Conservation (phyloP, 805 yeast species). For the Yarrowia bubula region DNA sequence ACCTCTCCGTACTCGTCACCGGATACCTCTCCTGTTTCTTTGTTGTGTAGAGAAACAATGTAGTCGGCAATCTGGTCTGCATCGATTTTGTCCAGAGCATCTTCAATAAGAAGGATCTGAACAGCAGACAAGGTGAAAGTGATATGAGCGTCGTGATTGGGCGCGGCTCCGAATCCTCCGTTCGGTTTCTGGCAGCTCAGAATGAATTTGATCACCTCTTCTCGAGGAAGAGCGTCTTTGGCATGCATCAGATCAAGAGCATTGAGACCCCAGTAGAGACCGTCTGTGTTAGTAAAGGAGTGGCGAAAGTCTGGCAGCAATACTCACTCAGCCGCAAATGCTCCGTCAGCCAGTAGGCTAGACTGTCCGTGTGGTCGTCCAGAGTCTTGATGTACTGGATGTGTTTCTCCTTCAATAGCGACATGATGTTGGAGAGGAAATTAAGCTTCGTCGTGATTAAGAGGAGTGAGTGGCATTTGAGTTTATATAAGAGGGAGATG, state of each 20-base stretch:
- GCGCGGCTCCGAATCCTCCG: constrained; percentile 84
- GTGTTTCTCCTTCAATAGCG: constrained; percentile 48
- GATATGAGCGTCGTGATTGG: constrained; percentile 85
- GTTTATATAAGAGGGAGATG: background rate
- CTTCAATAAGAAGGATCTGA: constrained; percentile 71
- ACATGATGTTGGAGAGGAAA: constrained; percentile 7
- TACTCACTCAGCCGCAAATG: constrained; percentile 67
- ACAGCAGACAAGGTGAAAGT: constrained; percentile 82
- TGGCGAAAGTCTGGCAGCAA: background rate
- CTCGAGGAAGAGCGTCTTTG: constrained; percentile 54
- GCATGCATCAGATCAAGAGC: constrained; percentile 64
- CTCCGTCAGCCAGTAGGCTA: constrained; percentile 85
- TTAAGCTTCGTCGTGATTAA: background rate
- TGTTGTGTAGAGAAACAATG: constrained; percentile 46
- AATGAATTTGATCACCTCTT: constrained; percentile 68
- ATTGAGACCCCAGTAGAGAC: constrained; percentile 92
- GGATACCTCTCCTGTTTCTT: constrained; percentile 66
- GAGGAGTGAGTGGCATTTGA: background rate
- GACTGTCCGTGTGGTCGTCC: constrained; percentile 54
- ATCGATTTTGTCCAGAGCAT: constrained; percentile 49
- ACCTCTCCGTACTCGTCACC: constrained; percentile 93
- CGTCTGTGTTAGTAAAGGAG: constrained; percentile 44
- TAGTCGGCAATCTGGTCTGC: constrained; percentile 40
- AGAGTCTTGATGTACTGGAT: constrained; percentile 54
- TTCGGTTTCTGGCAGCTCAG: constrained; percentile 52